Evolutionary conservation across 345 rosid species (phyloP).

Genomic region (Erodium maritimum): DNA sequence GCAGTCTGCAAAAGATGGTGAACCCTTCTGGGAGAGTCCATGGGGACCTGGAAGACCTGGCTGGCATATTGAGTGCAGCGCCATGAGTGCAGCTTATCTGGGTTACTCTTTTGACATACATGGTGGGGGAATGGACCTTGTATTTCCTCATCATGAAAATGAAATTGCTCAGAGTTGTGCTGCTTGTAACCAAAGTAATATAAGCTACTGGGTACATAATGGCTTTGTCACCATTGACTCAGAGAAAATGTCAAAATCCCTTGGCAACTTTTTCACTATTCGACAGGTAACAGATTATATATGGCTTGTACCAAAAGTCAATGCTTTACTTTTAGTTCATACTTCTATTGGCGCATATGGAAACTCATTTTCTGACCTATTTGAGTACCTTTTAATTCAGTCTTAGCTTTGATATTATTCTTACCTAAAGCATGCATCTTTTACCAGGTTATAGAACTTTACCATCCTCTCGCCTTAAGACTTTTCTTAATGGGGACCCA

Average conservation of each 20-base stretch:
- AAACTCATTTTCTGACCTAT: neutral
- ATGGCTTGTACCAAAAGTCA: neutral
- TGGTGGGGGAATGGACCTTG: slow-evolving; percentile 98
- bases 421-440: neutral
- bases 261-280: slow-evolving; percentile 92
- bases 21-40: slow-evolving; percentile 92
- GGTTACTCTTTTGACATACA: slow-evolving; percentile 82
- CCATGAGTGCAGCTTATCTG: slow-evolving; percentile 87
- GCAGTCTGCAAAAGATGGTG: slow-evolving; percentile 81
- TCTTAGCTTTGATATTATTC: slow-evolving; percentile 1
- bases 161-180: slow-evolving; percentile 99
- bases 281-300: slow-evolving; percentile 48
- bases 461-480: slow-evolving; percentile 80
- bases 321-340: neutral
- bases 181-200: slow-evolving; percentile 59
- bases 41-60: slow-evolving; percentile 99
- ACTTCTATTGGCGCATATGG: neutral
- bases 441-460: slow-evolving; percentile 62
- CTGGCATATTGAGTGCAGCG: slow-evolving; percentile 98
- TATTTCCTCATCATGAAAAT: slow-evolving; percentile 98
- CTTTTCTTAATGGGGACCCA: slow-evolving; percentile 85
- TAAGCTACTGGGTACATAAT: slow-evolving; percentile 89
- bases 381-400: neutral
- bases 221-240: slow-evolving; percentile 93
- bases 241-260: slow-evolving; percentile 96